Evolutionary conservation across 768 basidiomycete species (phyloP), one percentile per base, ranked within the genome.

Genomic region (Collybia mongolica): DNA sequence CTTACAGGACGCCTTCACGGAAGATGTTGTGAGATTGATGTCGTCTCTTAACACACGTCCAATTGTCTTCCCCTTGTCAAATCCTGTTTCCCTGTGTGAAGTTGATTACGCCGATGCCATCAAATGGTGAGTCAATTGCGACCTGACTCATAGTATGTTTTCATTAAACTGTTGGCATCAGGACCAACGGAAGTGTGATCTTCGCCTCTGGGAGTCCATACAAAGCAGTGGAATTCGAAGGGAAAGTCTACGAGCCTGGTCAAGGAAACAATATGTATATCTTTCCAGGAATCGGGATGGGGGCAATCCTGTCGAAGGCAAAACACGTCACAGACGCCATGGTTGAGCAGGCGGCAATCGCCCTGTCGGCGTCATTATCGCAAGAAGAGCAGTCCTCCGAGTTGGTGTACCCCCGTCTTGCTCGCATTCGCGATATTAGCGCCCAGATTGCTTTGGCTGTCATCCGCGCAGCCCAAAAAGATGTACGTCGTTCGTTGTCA

Each of bases 231-330:
- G 71, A 73, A 42, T 75, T 68, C 59, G 64, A 76, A 28, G 80
- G 79, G 20, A 76, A 70, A 39, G 53, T 58, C 0, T 70, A 80
- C 53, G 82, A 84, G 54, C 80, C 89, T 1, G 86, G 84, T 0
- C 89, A 91, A 64, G 87, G 88, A 8, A 91, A 91, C 66, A 91
- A 90, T 68, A 86, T 89, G 84, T 84, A 83, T 65, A 81, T 83
- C 57, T 82, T 81, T 66, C 79, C 77, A 15, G 76, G 77, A 15
- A 67, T 88, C 50, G 87, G 86, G 1, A 67, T 87, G 52, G 86
- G 86, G 4, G 59, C 79, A 7, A 81, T 86, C 57, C 69, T 87
- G 38, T 72, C 80, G 54, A 74, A 78, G 55, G 75, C 84, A 2
- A 72, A 64, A 14, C 78, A 76, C 47, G 73, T 90, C 46, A 86